Base-by-base conservation (phyloP, 768 basidiomycete genomes). In the Serpula lacrymans region DNA sequence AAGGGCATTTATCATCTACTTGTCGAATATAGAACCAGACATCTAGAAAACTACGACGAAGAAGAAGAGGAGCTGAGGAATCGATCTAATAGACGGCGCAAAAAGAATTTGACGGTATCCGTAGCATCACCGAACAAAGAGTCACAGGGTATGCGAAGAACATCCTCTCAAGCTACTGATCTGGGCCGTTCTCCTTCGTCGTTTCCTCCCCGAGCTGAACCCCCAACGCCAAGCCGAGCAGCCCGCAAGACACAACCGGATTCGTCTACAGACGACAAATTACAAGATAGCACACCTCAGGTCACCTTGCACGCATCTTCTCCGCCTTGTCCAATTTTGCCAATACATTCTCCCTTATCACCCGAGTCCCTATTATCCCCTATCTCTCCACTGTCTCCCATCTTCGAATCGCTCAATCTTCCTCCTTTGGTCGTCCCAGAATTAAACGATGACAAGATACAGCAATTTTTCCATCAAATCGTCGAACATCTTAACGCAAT, bases 1-100 rank as follows among this genome's bases (percentile, higher is more conserved):
- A 97, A 99, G 64, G 90, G 89, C 0, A 88, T 98, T 34, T 99
- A 99, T 62, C 83, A 88, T 55, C 67, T 97, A 4, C 72, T 99
- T n/a, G 71, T 84, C 40, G 80, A 80, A 48, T 97, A 96, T 64
- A 80, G 93, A 31, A 75, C 76, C 36, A 78, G 74, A 49, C 80
- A 82, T 41, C 59, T 89, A 30, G 84, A 88, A 53, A 75, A 82
- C 47, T 87, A 78, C 58, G 80, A 84, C 42, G 84, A 85, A 41
- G 84, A 85, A 35, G 80, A 86, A 42, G 73, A 78, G 42, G 45
- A 35, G 25, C 43, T 68, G 24, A 61, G 62, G 16, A 57, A 63
- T 51, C 57, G 47, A 35, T 59, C 65, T 31, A 47, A 61, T 54
- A 43, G 63, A 61, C 53, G 65, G 60, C 56, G 51, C 29, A 69